Evolutionary conservation across 805 yeast species (phyloP).

Genomic region (Candida endomychidarum): DNA sequence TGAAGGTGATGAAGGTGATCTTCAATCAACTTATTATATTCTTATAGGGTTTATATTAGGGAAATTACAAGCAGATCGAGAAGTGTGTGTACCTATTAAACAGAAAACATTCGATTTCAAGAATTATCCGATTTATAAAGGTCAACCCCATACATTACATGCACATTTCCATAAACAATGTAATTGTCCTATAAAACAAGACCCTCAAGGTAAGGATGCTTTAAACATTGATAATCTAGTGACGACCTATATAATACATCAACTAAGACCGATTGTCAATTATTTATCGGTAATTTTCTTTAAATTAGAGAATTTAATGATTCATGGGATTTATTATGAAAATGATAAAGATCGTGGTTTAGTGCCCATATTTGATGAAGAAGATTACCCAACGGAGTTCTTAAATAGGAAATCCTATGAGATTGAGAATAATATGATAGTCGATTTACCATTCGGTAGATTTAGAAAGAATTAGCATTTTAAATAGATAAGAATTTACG

Average conservation of each 20-base stretch:
- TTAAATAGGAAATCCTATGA: conserved; percentile 7
- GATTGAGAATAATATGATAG: conserved; percentile 1
- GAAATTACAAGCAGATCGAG: conserved; percentile 36
- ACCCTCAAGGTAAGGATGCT: conserved; percentile 22
- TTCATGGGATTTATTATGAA: conserved; percentile 37
- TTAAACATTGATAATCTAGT: conserved; percentile 32
- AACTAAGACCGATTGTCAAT: conserved; percentile 29
- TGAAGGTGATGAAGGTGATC: conserved; percentile 11
- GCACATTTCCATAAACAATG: conserved; percentile 28
- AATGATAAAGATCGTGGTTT: conserved; percentile 12
- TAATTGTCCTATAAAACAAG: conserved; percentile 22
- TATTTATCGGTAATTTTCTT: conserved; percentile 25
- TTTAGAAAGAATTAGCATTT: conserved; percentile 11
- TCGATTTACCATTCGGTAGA: conserved; percentile 17
- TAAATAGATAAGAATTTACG: not conserved
- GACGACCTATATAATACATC: conserved; percentile 36
- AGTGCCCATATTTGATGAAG: conserved; percentile 28
- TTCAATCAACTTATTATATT: conserved; percentile 30
- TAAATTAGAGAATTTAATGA: conserved; percentile 29
- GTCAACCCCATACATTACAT: conserved; percentile 36
- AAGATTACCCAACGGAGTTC: conserved; percentile 27
- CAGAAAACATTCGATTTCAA: conserved; percentile 22
- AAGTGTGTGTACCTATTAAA: conserved; percentile 35
- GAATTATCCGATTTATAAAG: conserved; percentile 34
- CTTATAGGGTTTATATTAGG: conserved; percentile 34